Evolutionary conservation across 1,284 basidiomycete genomes (phyloP).

Genomic region (Ceratobasidium sp.): DNA sequence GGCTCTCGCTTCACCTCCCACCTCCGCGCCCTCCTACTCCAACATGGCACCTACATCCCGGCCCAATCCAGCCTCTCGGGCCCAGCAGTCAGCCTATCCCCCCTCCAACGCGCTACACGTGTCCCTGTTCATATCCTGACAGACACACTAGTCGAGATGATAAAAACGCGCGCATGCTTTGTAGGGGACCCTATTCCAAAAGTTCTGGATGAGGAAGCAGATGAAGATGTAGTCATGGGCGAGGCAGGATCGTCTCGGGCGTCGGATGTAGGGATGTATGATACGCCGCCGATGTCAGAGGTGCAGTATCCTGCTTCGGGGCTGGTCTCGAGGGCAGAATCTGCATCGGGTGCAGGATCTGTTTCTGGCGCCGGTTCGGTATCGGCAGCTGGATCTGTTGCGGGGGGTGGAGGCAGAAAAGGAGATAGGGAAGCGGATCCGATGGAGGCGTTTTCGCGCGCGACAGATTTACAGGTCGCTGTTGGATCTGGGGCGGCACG

Average conservation of each 20-base stretch:
- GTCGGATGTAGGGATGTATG: conserved; percentile 27
- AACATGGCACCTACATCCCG: conserved; percentile 82
- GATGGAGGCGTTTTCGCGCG: conserved; percentile 53
- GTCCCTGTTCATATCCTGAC: conserved; percentile 80
- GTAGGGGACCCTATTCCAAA: conserved; percentile 66
- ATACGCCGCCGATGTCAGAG: conserved; percentile 26
- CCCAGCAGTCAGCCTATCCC: conserved; percentile 66
- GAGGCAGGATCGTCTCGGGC: conserved; percentile 39
- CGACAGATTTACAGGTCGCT: conserved; percentile 55
- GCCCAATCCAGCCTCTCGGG: conserved; percentile 75
- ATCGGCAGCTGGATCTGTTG: conserved; percentile 5
- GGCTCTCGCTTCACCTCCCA: conserved; percentile 79
- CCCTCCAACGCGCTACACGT: conserved; percentile 68
- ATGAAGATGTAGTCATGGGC: conserved; percentile 42
- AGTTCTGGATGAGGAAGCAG: conserved; percentile 7
- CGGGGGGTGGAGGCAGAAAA: conserved; percentile 13
- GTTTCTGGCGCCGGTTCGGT: conserved; percentile 14
- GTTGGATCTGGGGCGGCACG: conserved; percentile 52
- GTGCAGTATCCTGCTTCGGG: not conserved
- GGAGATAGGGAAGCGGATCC: conserved; percentile 1
- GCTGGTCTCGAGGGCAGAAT: not conserved
- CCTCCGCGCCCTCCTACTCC: conserved; percentile 78
- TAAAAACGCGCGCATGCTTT: conserved; percentile 84
- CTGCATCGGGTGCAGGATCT: not conserved
- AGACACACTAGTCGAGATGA: conserved; percentile 79